phyloP scores from a whole-genome alignment of 495 filamentous ascomycete species.

The Xylaria curta region DNA sequence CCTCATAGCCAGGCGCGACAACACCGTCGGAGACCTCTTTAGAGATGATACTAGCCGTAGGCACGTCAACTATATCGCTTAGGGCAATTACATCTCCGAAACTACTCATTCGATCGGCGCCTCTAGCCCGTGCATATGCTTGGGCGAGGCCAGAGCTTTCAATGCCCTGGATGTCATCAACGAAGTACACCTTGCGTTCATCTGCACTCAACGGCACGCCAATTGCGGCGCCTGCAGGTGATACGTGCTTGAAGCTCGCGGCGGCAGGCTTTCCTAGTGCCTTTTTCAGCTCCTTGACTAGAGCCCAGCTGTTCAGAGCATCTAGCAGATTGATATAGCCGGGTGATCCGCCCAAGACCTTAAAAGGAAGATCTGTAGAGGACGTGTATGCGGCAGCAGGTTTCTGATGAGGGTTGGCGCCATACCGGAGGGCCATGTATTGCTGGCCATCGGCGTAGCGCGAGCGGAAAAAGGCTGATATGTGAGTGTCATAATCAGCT shows the following conservation, averaged over 20 bases:
- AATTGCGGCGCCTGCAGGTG: conserved; percentile 93
- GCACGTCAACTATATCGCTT: conserved; percentile 83
- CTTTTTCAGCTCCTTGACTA: conserved; percentile 94
- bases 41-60: conserved; percentile 94
- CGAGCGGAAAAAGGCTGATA: conserved; percentile 96
- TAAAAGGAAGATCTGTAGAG: conserved; percentile 84
- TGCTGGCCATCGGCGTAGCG: conserved; percentile 89
- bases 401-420: conserved; percentile 97
- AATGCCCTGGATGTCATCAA: conserved; percentile 89
- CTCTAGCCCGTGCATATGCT: conserved; percentile 93
- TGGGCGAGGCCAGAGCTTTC: conserved; percentile 85
- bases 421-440: conserved; percentile 87
- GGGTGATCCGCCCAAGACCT: conserved; percentile 88
- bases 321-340: conserved; percentile 98
- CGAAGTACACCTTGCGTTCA: conserved; percentile 97
- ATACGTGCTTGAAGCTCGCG: conserved; percentile 99
- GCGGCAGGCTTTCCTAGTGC: conserved; percentile 89
- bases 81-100: conserved; percentile 97
- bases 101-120: conserved; percentile 95
- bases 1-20: conserved; percentile 85
- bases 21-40: conserved; percentile 97
- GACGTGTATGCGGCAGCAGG: conserved; percentile 82
- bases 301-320: conserved; percentile 92
- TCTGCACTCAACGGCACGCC: conserved; percentile 82
- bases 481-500: conserved; percentile 94